Evolutionary conservation across 352 stramenopile genomes (phyloP), one percentile per base, ranked within the genome.

Genomic region (Phytophthora pseudosyringae): DNA sequence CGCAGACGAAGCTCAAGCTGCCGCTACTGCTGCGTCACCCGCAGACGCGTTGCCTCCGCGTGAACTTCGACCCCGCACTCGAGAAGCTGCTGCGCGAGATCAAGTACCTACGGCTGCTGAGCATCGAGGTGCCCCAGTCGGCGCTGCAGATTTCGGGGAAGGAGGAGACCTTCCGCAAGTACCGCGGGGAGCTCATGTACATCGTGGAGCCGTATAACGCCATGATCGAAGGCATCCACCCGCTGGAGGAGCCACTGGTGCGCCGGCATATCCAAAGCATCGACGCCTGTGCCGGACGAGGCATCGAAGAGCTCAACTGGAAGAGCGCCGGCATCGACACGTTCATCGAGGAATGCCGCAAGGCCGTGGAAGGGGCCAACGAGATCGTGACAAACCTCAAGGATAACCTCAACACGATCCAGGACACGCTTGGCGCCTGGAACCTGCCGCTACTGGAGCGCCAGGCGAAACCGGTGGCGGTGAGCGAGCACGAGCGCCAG

Each of bases 131-230:
- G 15, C 97, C 97, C 5, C 84, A 91, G 28, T 97, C 91, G 0
- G 97, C 97, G 5, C 72, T 99, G 9, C 86, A 98, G 67, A 99
- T 99, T 64, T 99, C 98, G 26, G 76, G 95, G 13, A 97, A 97
- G 59, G 94, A 96, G 44, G 93, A 98, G 46, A 97, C 97, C 18
- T 99, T 99, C 79, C 91, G 97, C 49, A 93, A 94, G 69, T 99
- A 98, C 83, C 98, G 93, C 11, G 95, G 92, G 2, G 98, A 98
- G 71, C 75, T 99, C 35, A 95, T 99, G 69, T 95, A 99, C 56
- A 98, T 99, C 66, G 96, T 99, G 0, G 96, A 98, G 45, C 98
- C 97, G 56, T 98, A 99, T 80, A 99, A 99, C 69, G 89, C 88
- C 21, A 98, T 99, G 73, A 95, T 99, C 54, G 93, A 98, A 60